Evolutionary conservation across 2,329 filamentous ascomycete species (phyloP), one percentile per base, ranked within the genome.

Genomic region (Talaromyces albobiverticillius): DNA sequence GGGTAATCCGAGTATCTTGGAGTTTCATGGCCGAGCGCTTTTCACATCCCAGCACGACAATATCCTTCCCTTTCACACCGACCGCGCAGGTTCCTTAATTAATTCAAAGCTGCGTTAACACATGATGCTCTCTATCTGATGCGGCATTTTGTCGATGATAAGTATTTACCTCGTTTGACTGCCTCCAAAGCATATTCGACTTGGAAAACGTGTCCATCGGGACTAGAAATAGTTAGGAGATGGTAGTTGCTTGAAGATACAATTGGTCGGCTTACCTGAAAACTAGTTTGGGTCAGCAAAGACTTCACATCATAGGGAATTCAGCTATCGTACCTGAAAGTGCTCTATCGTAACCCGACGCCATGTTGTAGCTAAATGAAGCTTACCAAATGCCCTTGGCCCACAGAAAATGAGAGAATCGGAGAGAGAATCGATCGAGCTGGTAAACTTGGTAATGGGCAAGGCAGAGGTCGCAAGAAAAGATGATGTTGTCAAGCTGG

Each of bases 21-120:
- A 99, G 86, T 79, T 99, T 99, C 89, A 99, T 96, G 31, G 94
- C 94, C 51, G 94, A 97, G 66, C 93, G 86, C 83, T 99, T 99
- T 79, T 99, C 94, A 76, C 94, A 99, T 67, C 94, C 94, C 47
- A 99, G 82, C 26, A 99, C 94, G 32, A 99, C 94, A 61, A 97
- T 89, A 72, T 95, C 89, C 65, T 83, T 82, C 67, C 94, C 94
- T 79, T 99, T 99, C 63, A 99, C 93, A 64, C 92, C 94, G 52
- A 99, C 94, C 46, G 95, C 94, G 78, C 94, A 99, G 67, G 94
- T 99, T 77, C 91, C 90, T 95, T 62, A 42, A 22, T n/a, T 23
- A 13, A 23, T 36, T 3, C 14, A 20, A 46, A 29, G 3, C 1
- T 6, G 6, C 10, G 26, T 40, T 40, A 40, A 13, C 20, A 11